These are phyloP conservation scores for Myriangium duriaei DNA, from an alignment of 2,329 filamentous ascomycete genomes.

Conservation along the genomic window DNA sequence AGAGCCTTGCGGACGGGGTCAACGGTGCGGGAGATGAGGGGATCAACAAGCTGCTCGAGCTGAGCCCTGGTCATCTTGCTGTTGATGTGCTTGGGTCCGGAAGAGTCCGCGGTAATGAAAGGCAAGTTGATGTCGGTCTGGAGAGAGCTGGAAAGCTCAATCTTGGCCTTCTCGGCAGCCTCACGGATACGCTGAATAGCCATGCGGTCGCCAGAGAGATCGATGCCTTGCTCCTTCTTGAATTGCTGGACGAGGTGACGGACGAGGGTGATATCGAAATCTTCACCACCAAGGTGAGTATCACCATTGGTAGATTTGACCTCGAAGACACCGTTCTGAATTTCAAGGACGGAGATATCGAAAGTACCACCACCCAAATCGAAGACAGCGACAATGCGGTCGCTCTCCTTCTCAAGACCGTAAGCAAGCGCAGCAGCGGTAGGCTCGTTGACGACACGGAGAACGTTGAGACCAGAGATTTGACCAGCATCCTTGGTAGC, in stretches of 20 bases:
- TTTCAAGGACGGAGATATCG: constrained; percentile 98
- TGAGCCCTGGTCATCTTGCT: constrained; percentile 82
- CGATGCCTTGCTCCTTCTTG: constrained; percentile 89
- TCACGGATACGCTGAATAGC: constrained; percentile 98
- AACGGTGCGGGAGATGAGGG: constrained; percentile 72
- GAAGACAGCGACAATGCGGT: constrained; percentile 86
- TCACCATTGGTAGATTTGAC: constrained; percentile 98
- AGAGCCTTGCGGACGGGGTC: constrained; percentile 93
- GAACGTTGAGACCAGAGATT: constrained; percentile 89
- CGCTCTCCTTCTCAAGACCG: constrained; percentile 86
- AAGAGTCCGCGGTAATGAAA: constrained; percentile 94
- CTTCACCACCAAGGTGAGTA: constrained; percentile 88
- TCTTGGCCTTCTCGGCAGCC: constrained; percentile 98
- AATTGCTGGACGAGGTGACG: constrained; percentile 89
- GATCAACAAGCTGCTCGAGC: constrained; percentile 85
- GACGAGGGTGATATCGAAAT: constrained; percentile 91
- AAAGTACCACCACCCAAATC: constrained; percentile 99
- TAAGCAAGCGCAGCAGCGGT: constrained; percentile 93
- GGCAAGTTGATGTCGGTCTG: constrained; percentile 97
- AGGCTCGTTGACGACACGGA: constrained; percentile 96
- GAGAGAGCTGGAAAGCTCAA: constrained; percentile 86
- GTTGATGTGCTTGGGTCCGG: constrained; percentile 97
- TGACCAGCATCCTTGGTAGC: constrained; percentile 97
- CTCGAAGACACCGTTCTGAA: constrained; percentile 98
- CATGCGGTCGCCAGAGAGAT: constrained; percentile 88